phyloP scores from a whole-genome alignment of 768 basidiomycete genomes.

The Melanogaster broomeanus region DNA sequence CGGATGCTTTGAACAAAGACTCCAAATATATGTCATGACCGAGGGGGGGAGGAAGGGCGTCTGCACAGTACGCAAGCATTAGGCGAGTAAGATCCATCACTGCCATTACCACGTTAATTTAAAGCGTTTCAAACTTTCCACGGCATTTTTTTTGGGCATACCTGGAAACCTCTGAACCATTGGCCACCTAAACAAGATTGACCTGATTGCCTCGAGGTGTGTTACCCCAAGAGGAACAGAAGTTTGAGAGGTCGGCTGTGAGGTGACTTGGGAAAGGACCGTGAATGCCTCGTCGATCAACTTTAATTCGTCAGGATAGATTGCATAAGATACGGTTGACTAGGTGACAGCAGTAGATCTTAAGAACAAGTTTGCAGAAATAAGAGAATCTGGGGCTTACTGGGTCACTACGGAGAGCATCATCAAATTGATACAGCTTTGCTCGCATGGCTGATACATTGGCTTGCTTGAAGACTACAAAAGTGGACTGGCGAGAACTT shows the following conservation, averaged over 20 bases:
- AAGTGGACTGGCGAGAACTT: slow-evolving; percentile 46
- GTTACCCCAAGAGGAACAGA: slow-evolving; percentile 38
- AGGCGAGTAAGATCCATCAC: slow-evolving; percentile 88
- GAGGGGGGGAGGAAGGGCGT: slow-evolving; percentile 45
- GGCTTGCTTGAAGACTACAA: slow-evolving; percentile 83
- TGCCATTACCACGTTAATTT: slow-evolving; percentile 27
- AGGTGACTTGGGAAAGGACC: slow-evolving; percentile 53
- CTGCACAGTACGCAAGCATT: slow-evolving; percentile 63
- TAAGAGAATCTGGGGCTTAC: slow-evolving; percentile 42
- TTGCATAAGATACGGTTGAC: slow-evolving; percentile 72
- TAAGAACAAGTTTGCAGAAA: neutral
- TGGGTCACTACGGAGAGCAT: slow-evolving; percentile 63
- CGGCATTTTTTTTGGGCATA: slow-evolving; percentile 32
- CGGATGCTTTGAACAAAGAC: slow-evolving; percentile 65
- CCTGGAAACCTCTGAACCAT: slow-evolving; percentile 71
- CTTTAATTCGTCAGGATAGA: slow-evolving; percentile 63
- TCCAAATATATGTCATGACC: slow-evolving; percentile 56
- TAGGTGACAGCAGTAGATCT: slow-evolving; percentile 24
- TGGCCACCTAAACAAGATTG: slow-evolving; percentile 77
- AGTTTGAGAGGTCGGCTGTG: slow-evolving; percentile 30
- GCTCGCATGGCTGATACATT: slow-evolving; percentile 76
- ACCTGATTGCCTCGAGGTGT: slow-evolving; percentile 63
- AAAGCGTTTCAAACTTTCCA: neutral
- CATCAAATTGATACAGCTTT: slow-evolving; percentile 77
- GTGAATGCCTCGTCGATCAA: slow-evolving; percentile 64